phyloP scores from a whole-genome alignment of 352 stramenopile species.

The Thraustotheca clavata region DNA sequence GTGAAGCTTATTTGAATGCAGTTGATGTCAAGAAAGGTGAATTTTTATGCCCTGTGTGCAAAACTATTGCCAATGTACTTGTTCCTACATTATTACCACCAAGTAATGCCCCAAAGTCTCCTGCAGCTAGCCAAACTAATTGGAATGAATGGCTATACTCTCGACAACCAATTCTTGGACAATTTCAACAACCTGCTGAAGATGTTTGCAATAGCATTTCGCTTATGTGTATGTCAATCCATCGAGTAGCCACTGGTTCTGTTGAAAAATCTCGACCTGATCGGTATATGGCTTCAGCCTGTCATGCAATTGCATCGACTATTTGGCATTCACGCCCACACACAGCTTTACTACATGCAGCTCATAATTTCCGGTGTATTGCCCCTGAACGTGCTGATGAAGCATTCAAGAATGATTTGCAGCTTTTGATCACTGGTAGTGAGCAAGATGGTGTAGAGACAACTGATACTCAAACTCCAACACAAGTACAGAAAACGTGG shows the following conservation, averaged over 20 bases:
- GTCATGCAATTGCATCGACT: conserved; percentile 71
- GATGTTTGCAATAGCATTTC: conserved; percentile 54
- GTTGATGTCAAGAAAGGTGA: conserved; percentile 95
- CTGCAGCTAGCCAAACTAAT: conserved; percentile 17
- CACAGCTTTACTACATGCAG: not conserved
- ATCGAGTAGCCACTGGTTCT: conserved; percentile 70
- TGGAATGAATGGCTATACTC: conserved; percentile 20
- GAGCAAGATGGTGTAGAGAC: not conserved
- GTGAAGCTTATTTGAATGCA: conserved; percentile 90
- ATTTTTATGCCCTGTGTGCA: conserved; percentile 95
- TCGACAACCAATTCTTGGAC: conserved; percentile 5
- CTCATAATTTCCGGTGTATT: not conserved
- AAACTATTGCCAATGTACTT: conserved; percentile 95
- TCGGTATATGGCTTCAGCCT: conserved; percentile 64
- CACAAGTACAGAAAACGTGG: conserved; percentile 27
- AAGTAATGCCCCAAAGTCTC: not conserved
- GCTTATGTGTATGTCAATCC: conserved; percentile 77
- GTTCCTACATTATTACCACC: conserved; percentile 50
- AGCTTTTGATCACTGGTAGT: not conserved
- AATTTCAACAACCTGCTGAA: conserved; percentile 27
- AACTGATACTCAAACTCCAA: conserved; percentile 61
- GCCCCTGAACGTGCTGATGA: not conserved
- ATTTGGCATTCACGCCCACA: conserved; percentile 45
- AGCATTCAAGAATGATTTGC: not conserved
- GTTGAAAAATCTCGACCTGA: conserved; percentile 79